Base-by-base conservation (phyloP, 2,329 filamentous ascomycete species). In the Sporothrix phasma region DNA sequence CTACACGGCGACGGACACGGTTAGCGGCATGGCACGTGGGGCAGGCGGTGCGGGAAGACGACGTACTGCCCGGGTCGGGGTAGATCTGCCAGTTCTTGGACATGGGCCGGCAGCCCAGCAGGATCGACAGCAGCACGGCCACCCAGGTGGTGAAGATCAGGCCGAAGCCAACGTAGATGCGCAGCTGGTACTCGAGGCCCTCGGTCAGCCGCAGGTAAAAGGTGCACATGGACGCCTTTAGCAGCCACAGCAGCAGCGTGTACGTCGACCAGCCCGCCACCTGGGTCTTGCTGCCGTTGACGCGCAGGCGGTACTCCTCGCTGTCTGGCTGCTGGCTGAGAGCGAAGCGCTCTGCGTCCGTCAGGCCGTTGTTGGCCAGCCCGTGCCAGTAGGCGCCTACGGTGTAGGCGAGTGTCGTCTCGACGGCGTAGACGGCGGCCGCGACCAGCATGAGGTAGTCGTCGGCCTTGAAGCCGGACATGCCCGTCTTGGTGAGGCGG, bases 401-500 rank as follows among this genome's bases (percentile, higher is more conserved):
- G 0, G 68, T 65, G 62, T 72, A 73, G 3, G 73, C 73, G 11
- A 74, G 67, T 2, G 67, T 65, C 1, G 72, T 73, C 26, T 73
- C 72, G 24, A 65, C 65, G 5, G 71, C 61, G 47, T 68, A 68
- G 39, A 65, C 54, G 1, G 65, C 81, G 66, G 77, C 76, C 5
- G 79, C 82, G 19, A 84, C n/a, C 51, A 80, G 72, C 73, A 85
- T 83, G 34, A 87, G 70, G 68, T 82, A 85, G 66, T 88, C 85
- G 70, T 87, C 84, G 1, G 78, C 74, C 67, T 79, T 76, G 63
- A 87, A 78, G n/a, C 77, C 76, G 63, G 72, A 74, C 43, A 79
- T 73, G 15, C 84, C 83, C 1, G 79, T 78, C 11, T 75, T 72
- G 37, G 71, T 74, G 68, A 80, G 74, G 54, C 84, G 76, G 10